A percentile compares a stretch with the other conserved stretches of the same genome.
phyloP scores from a whole-genome alignment of 371 early-diverging fungal genomes.

The Rhizopus sp. region DNA sequence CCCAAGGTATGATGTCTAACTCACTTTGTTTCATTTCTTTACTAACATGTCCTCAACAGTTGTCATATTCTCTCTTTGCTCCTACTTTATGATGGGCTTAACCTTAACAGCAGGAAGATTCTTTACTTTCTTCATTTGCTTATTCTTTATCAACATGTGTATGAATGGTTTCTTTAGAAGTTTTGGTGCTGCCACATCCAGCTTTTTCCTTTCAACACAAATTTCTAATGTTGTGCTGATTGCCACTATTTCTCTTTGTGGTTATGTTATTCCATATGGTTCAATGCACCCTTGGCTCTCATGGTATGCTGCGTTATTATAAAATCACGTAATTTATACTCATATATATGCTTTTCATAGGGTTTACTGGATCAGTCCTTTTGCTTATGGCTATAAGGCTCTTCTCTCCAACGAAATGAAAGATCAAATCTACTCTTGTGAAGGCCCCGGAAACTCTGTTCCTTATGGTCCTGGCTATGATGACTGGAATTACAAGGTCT shows the following conservation, averaged over 20 bases:
- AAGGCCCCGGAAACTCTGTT: conserved; percentile 38
- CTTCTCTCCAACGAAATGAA: conserved; percentile 69
- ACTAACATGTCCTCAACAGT: no score
- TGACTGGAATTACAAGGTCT: conserved; percentile 49
- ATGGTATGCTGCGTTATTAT: conserved; percentile 32
- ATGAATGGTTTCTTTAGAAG: conserved; percentile 68
- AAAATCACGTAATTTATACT: no score
- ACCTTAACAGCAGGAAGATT: conserved; percentile 58
- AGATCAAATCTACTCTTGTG: conserved; percentile 37
- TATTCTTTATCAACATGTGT: conserved; percentile 50
- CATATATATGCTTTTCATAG: background rate
- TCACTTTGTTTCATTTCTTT: conserved; percentile 24
- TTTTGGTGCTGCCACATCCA: conserved; percentile 57
- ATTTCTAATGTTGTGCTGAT: conserved; percentile 57
- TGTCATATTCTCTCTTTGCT: no score
- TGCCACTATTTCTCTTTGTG: conserved; percentile 61
- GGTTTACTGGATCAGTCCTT: conserved; percentile 70
- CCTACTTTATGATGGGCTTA: conserved; percentile 64
- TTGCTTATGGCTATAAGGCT: conserved; percentile 69
- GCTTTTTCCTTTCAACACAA: conserved; percentile 61
- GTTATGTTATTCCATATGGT: conserved; percentile 64
- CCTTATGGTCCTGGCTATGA: conserved; percentile 50
- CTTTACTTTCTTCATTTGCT: conserved; percentile 56
- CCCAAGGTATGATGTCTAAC: conserved; percentile 44
- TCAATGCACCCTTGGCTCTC: conserved; percentile 73